Evolutionary conservation across 2,329 filamentous ascomycete genomes (phyloP), one percentile per base, ranked within the genome.

Genomic region (Cladosporium sp.): DNA sequence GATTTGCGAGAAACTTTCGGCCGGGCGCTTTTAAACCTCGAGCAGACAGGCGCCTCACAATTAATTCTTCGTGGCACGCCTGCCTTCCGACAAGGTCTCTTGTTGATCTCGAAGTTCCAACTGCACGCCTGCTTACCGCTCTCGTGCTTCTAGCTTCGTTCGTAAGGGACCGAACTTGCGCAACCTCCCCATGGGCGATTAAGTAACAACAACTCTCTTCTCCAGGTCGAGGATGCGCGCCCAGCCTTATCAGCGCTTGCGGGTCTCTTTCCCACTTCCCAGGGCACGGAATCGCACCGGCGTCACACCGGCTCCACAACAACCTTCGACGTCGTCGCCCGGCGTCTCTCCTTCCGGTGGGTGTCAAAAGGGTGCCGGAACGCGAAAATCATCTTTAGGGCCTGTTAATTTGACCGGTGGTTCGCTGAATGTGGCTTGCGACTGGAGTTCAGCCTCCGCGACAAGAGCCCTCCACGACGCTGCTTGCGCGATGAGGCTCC

Each of bases 131-230:
- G 59, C 59, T 56, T 39, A 63, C 49, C 49, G 51, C 21, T 16
- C 36, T 46, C 23, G 34, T 25, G 25, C 60, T 39, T 63, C 60
- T 63, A 56, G 49, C 34, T 23, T 46, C 34, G 8, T 51, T 56
- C 49, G n/a, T 25, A 46, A 16, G 39, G 39, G 21, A 46, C 34
- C 48, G 34, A 46, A 63, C 60, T 53, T 54, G 49, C 60, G 49
- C 25, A 32, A 39, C 34, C 59, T 53, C 60, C 60, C 60, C 60
- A 63, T 63, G 60, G 60, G 60, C 60, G 60, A 63, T 63, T 63
- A 63, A 63, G 60, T 63, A 63, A 63, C 25, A 63, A n/a, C 49
- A 63, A 26, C 49, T 56, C 39, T 28, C 39, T 61, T 61, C 60
- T 63, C 60, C 60, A 63, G 60, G 60, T 63, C 48, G 32, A 56